Conservation (phyloP, 202 grass and related monocot genomes). For the Cymbopogon flexuosus region DNA sequence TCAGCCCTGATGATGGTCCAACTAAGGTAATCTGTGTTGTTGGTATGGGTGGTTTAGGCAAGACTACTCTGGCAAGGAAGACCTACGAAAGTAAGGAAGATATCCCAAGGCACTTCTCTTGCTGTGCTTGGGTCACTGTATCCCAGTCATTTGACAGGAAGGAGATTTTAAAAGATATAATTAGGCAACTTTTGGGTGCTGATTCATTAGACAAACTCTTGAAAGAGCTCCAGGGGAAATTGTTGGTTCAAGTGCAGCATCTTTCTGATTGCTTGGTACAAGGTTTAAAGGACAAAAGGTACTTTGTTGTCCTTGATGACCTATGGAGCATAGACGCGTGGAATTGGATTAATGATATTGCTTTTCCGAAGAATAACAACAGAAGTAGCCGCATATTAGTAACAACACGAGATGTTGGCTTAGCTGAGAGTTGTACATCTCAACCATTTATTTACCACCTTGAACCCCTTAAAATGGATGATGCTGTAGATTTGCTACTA, state of each 20-base stretch:
- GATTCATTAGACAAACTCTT: background rate
- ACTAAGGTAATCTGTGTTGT: conserved; percentile 23
- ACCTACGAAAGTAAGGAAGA: background rate
- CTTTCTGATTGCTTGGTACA: conserved; percentile 6
- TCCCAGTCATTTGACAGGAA: conserved; percentile 23
- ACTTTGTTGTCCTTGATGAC: conserved; percentile 33
- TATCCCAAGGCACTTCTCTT: background rate
- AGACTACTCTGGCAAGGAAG: conserved; percentile 31
- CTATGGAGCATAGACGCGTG: conserved; percentile 1
- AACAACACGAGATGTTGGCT: conserved; percentile 12
- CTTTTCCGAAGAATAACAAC: background rate
- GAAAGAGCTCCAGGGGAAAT: background rate
- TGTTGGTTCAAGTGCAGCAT: conserved; percentile 5
- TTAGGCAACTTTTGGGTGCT: conserved; percentile 5
- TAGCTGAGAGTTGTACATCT: background rate
- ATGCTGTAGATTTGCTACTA: conserved; percentile 19
- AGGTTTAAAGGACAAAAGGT: background rate
- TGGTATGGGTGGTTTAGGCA: conserved; percentile 37
- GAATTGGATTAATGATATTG: background rate
- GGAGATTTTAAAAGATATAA: conserved; percentile 24
- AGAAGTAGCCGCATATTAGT: conserved; percentile 14
- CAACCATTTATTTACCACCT: background rate
- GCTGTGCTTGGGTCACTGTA: conserved; percentile 15
- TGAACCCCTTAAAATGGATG: background rate
- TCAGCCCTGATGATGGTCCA: background rate